Conservation (phyloP, 2,329 filamentous ascomycete genomes). For the Diaporthe sp. region DNA sequence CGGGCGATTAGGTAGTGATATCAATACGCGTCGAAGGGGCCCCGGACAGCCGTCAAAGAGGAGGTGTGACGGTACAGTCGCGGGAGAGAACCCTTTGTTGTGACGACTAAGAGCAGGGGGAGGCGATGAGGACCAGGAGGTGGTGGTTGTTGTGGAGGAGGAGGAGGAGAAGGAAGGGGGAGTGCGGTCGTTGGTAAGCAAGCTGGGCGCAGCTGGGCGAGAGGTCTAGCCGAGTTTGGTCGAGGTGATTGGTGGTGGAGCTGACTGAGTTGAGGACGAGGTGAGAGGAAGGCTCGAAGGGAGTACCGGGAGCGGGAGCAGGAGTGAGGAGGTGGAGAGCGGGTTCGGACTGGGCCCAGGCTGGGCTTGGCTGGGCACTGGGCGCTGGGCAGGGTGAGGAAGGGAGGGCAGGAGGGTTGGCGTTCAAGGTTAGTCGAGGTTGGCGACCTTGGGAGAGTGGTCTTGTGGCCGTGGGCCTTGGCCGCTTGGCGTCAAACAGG, state of each 20-base stretch:
- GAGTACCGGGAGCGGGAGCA: constrained; percentile 5
- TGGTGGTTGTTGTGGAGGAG: background rate
- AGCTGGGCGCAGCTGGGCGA: constrained; percentile 20
- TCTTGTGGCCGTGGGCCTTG: constrained; percentile 21
- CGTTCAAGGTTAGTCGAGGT: constrained; percentile 1
- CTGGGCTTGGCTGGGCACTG: constrained; percentile 29
- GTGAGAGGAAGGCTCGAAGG: background rate
- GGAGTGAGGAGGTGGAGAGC: constrained; percentile 20
- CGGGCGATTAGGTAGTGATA: constrained; percentile 8
- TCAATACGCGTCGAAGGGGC: constrained; percentile 1
- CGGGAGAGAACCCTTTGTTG: constrained; percentile 13
- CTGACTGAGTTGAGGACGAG: background rate
- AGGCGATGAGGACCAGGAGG: background rate
- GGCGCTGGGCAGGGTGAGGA: constrained; percentile 14
- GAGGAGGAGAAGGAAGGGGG: background rate
- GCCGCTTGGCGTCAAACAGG: constrained; percentile 32
- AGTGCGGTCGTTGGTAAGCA: constrained; percentile 10
- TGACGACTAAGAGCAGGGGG: background rate
- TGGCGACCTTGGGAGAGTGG: background rate
- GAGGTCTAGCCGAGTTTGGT: constrained; percentile 25
- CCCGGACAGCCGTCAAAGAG: constrained; percentile 18
- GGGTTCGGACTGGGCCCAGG: constrained; percentile 30
- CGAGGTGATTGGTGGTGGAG: constrained; percentile 26
- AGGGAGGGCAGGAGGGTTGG: constrained; percentile 12
- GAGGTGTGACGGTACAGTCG: constrained; percentile 10